A percentile compares a stretch with the other conserved stretches of the same genome.
phyloP scores from a whole-genome alignment of 2,329 filamentous ascomycete genomes.

The Phaeosphaeriaceae sp. region DNA sequence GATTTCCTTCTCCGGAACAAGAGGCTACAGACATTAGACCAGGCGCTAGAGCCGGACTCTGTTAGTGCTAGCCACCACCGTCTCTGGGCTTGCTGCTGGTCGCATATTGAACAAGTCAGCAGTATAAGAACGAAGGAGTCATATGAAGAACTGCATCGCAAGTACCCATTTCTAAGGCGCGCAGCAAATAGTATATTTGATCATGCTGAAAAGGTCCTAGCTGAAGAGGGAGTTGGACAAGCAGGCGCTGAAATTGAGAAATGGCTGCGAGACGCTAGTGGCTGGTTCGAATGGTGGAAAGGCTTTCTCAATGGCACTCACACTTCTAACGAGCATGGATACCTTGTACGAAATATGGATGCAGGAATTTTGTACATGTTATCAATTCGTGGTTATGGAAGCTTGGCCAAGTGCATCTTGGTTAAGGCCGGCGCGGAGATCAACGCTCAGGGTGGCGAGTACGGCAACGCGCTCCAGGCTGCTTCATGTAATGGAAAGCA shows the following conservation, averaged over 20 bases:
- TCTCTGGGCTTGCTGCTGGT: not conserved
- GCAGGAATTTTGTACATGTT: too few species aligned
- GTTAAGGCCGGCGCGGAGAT: not conserved
- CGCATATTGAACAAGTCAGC: too few species aligned
- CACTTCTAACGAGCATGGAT: too few species aligned
- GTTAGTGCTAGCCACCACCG: constrained; percentile 20
- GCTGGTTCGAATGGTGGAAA: too few species aligned
- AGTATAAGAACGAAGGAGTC: too few species aligned
- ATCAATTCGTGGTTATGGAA: not conserved
- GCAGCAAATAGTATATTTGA: constrained; percentile 49
- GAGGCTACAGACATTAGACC: constrained; percentile 38
- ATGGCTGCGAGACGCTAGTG: too few species aligned
- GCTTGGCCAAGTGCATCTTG: not conserved
- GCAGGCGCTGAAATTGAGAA: not conserved
- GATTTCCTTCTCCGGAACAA: constrained; percentile 46
- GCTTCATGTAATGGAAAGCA: constrained; percentile 2
- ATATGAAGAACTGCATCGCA: not conserved
- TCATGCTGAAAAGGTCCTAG: constrained; percentile 51
- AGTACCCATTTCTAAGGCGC: constrained; percentile 57
- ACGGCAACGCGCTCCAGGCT: constrained; percentile 6
- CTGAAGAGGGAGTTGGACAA: constrained; percentile 15
- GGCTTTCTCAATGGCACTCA: too few species aligned
- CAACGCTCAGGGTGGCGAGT: not conserved
- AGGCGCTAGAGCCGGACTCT: constrained; percentile 13
- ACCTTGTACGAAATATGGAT: too few species aligned